These are phyloP conservation scores for Collybia sordida DNA, from an alignment of 768 basidiomycete genomes.

Conservation along the genomic window DNA sequence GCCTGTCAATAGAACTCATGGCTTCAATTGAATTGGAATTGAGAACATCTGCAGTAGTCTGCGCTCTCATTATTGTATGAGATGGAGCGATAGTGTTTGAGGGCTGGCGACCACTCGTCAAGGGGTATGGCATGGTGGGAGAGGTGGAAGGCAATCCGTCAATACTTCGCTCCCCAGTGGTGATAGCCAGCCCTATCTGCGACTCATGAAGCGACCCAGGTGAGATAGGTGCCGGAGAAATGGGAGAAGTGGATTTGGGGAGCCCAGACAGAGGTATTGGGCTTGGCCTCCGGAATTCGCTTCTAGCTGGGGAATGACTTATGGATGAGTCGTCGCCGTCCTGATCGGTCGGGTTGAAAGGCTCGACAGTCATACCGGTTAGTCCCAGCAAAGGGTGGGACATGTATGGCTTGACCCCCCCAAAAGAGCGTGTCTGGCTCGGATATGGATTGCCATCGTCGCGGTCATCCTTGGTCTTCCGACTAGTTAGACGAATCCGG, in stretches of 20 bases:
- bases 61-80: not conserved
- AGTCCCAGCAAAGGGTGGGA: conserved; percentile 41
- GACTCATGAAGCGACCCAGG: not conserved
- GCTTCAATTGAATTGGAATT: not conserved
- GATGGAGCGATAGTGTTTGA: not conserved
- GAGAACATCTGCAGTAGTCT: conserved; percentile 2
- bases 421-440: conserved; percentile 26
- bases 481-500: conserved; percentile 29
- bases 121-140: not conserved
- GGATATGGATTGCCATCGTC: conserved; percentile 21
- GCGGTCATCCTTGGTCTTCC: conserved; percentile 23
- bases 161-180: not conserved
- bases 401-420: conserved; percentile 41
- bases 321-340: conserved; percentile 23
- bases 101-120: not conserved
- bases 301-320: conserved; percentile 11
- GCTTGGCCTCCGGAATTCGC: conserved; percentile 5
- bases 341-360: conserved; percentile 12
- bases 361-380: conserved; percentile 15
- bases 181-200: not conserved
- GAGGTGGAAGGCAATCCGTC: conserved; percentile 1
- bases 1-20: not conserved
- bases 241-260: not conserved
- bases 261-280: not conserved
- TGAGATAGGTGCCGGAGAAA: not conserved